Conservation (phyloP, 768 basidiomycete genomes). For the Aureoboletus auriporus region DNA sequence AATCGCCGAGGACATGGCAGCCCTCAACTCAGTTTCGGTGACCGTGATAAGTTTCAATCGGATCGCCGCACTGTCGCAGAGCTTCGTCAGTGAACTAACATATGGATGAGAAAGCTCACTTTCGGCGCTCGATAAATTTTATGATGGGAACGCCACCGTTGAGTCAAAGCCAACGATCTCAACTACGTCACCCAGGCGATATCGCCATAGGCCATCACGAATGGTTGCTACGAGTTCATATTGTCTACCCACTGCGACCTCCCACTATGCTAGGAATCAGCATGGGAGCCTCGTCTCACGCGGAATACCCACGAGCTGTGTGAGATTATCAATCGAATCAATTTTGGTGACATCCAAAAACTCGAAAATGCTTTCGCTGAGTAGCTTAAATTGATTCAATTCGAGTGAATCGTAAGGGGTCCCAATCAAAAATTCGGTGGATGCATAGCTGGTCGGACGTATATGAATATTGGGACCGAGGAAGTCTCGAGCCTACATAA, state of each 20-base stretch:
- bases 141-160: background rate
- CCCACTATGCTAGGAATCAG: background rate
- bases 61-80: no score
- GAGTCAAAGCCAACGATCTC: background rate
- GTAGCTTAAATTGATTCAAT: slow-evolving; percentile 17
- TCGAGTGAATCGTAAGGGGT: slow-evolving; percentile 21
- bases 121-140: no score
- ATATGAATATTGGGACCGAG: slow-evolving; percentile 17
- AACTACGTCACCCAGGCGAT: background rate
- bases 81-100: no score
- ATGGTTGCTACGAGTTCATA: background rate
- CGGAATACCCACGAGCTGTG: no score
- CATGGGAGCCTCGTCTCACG: no score
- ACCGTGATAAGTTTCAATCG: no score
- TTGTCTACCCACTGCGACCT: background rate
- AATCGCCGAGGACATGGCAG: no score
- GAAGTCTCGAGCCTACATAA: slow-evolving; percentile 11
- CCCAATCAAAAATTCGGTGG: slow-evolving; percentile 16
- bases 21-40: no score
- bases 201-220: background rate
- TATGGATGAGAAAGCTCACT: no score
- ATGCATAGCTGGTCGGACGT: background rate
- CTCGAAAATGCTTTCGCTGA: slow-evolving; percentile 23
- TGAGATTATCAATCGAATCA: no score
- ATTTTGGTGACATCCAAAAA: slow-evolving; percentile 4